Evolutionary conservation across 805 yeast species (phyloP).

Genomic region (Barnettozyma wickerhamii): DNA sequence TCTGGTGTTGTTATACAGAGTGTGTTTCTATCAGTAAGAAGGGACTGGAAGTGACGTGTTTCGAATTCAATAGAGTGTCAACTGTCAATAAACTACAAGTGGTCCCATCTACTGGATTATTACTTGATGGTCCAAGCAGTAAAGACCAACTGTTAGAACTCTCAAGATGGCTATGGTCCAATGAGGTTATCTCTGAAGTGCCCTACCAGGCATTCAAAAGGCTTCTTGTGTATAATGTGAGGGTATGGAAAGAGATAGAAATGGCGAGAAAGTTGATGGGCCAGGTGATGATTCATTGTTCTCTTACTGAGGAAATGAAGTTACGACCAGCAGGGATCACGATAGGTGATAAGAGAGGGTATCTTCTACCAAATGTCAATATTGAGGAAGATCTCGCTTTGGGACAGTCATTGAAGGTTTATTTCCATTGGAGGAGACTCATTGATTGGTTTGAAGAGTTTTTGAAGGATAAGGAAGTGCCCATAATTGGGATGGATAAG

Average conservation of each 20-base stretch:
- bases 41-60: conserved; percentile 8
- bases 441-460: conserved; percentile 20
- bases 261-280: conserved; percentile 16
- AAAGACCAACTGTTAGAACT: conserved; percentile 10
- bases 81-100: neutral
- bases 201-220: conserved; percentile 21
- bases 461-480: conserved; percentile 14
- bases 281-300: conserved; percentile 18
- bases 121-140: conserved; percentile 7
- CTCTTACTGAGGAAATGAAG: conserved; percentile 16
- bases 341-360: conserved; percentile 13
- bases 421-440: conserved; percentile 21
- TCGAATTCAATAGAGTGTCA: conserved; percentile 14
- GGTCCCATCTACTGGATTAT: neutral
- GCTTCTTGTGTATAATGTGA: conserved; percentile 12
- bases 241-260: conserved; percentile 12
- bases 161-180: conserved; percentile 22
- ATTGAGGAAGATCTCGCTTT: conserved; percentile 11
- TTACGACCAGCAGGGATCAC: conserved; percentile 12
- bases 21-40: conserved; percentile 7
- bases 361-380: conserved; percentile 11
- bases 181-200: conserved; percentile 14
- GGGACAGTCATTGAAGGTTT: conserved; percentile 11
- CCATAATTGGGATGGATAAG: conserved; percentile 4
- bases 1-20: conserved; percentile 29